Percentiles rank a stretch among this genome's conserved stretches.
Conservation (phyloP, 768 basidiomycete species). For the Jaapia argillacea region DNA sequence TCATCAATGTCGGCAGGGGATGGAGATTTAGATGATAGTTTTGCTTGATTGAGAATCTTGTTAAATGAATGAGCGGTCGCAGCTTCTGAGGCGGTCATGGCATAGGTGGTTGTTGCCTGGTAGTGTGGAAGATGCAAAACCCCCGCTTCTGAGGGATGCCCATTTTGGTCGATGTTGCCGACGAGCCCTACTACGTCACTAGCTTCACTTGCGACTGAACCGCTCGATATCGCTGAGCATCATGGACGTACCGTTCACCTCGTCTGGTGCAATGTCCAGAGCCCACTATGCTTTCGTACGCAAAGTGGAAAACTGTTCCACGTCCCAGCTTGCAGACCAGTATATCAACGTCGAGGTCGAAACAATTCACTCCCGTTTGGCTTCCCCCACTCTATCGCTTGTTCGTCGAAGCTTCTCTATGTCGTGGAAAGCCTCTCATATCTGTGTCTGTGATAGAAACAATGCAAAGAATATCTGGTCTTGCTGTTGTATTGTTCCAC, state of each 20-base stretch:
- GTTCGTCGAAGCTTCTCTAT: slow-evolving; percentile 31
- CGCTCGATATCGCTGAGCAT: too few relatives aligned
- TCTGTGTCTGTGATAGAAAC: slow-evolving; percentile 30
- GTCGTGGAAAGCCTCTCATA: slow-evolving; percentile 1
- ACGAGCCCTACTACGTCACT: too few relatives aligned
- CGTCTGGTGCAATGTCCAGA: slow-evolving; percentile 70
- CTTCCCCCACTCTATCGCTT: slow-evolving; percentile 35
- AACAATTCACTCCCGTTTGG: slow-evolving; percentile 41
- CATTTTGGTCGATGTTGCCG: too few relatives aligned
- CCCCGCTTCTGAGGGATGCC: too few relatives aligned
- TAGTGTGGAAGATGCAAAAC: too few relatives aligned
- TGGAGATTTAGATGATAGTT: slow-evolving; percentile 51
- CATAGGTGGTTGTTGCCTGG: too few relatives aligned
- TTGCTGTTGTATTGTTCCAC: slow-evolving; percentile 63
- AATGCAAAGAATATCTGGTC: slow-evolving; percentile 57
- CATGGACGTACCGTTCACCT: slow-evolving; percentile 77
- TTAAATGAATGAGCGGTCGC: slow-evolving; percentile 65
- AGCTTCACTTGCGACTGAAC: too few relatives aligned
- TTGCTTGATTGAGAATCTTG: slow-evolving; percentile 69
- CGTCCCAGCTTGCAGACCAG: slow-evolving; percentile 50
- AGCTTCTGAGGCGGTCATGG: slow-evolving; percentile 20
- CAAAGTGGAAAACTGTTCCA: slow-evolving; percentile 53
- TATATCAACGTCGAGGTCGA: slow-evolving; percentile 50
- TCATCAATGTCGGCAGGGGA: slow-evolving; percentile 64
- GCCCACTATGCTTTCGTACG: slow-evolving; percentile 69